A percentile compares a stretch with the other conserved stretches of the same genome.
These are phyloP conservation scores for Cryptosporidium bovis DNA, from an alignment of 169 alveolate species.

Conservation along the genomic window DNA sequence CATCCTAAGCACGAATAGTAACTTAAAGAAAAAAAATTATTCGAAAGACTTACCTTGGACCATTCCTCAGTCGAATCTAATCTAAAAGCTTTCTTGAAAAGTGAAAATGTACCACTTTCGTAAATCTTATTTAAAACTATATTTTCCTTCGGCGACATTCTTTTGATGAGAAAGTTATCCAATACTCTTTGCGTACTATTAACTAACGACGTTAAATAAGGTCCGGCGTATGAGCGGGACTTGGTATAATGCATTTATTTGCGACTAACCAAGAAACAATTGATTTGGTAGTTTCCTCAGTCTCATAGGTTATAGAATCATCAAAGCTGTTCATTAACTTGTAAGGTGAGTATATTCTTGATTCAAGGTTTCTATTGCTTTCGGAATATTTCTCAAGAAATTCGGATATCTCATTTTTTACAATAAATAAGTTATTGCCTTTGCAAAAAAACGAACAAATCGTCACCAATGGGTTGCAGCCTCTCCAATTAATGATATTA, in stretches of 20 bases:
- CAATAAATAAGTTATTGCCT: slow-evolving; percentile 19
- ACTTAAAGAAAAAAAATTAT: neutral
- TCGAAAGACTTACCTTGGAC: slow-evolving; percentile 53
- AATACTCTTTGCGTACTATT: neutral
- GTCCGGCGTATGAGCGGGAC: neutral
- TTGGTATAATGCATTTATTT: slow-evolving; percentile 22
- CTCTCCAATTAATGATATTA: slow-evolving; percentile 37
- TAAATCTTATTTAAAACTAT: neutral
- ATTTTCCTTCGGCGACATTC: neutral
- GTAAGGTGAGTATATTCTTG: slow-evolving; percentile 26
- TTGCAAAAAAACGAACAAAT: slow-evolving; percentile 57
- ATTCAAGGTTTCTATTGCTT: neutral
- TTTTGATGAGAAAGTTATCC: neutral
- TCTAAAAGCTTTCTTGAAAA: slow-evolving; percentile 45
- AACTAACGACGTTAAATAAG: too few species aligned
- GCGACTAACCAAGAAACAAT: slow-evolving; percentile 48
- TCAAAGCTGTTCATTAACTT: neutral
- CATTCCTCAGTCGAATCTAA: slow-evolving; percentile 50
- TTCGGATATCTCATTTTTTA: slow-evolving; percentile 23
- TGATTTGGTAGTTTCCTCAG: neutral
- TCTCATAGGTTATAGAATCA: neutral
- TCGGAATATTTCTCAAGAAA: slow-evolving; percentile 6
- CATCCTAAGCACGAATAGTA: slow-evolving; percentile 22
- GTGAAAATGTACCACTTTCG: slow-evolving; percentile 16
- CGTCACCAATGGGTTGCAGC: slow-evolving; percentile 29